Conservation (phyloP, 257 asterid genomes). For the Nicotiana undulata region DNA sequence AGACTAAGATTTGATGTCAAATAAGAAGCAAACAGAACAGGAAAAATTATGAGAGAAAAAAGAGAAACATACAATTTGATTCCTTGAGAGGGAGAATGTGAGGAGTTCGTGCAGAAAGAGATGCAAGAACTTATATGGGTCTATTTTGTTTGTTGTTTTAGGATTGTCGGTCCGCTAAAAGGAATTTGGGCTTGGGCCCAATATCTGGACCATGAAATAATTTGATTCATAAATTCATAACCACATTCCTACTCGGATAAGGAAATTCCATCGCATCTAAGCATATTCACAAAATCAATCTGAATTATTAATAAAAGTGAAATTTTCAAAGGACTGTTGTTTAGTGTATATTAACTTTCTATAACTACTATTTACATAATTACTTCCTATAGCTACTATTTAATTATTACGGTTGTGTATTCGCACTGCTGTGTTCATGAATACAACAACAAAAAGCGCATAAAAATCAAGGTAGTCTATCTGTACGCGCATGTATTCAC, state of each 20-base stretch:
- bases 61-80: background rate
- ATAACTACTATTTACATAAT: too few relatives aligned
- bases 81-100: background rate
- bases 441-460: too few relatives aligned
- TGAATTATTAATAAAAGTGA: too few relatives aligned
- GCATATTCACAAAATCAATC: background rate
- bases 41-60: background rate
- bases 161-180: background rate
- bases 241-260: background rate
- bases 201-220: background rate
- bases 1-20: too few relatives aligned
- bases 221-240: background rate
- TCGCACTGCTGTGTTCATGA: too few relatives aligned
- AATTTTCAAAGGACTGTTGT: too few relatives aligned
- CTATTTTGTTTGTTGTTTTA: background rate
- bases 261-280: background rate
- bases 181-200: background rate
- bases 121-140: background rate
- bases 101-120: background rate
- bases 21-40: background rate
- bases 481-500: too few relatives aligned
- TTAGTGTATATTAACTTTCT: too few relatives aligned
- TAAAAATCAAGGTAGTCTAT: too few relatives aligned
- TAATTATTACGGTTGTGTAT: too few relatives aligned
- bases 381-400: too few relatives aligned